phyloP scores from a whole-genome alignment of 2,329 filamentous ascomycete genomes.

The Parascedosporium putredinis region DNA sequence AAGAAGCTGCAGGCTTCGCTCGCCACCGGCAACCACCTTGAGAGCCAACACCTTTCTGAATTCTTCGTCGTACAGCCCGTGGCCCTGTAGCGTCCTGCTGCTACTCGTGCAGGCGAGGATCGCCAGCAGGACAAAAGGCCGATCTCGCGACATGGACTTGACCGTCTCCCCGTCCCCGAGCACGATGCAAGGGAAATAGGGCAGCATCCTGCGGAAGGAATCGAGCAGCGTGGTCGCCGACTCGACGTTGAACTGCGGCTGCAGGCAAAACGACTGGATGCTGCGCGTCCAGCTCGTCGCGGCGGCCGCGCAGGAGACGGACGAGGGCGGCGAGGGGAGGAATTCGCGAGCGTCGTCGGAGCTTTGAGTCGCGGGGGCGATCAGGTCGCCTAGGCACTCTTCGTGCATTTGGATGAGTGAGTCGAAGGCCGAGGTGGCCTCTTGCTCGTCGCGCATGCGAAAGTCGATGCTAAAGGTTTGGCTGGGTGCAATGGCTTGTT shows the following conservation, averaged over 20 bases:
- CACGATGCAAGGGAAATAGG: constrained; percentile 32
- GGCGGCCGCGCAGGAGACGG: constrained; percentile 18
- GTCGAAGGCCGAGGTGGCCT: constrained; percentile 29
- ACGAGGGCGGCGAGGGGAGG: constrained; percentile 14
- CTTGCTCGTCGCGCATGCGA: constrained; percentile 29
- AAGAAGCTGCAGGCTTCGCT: constrained; percentile 45
- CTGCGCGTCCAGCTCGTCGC: constrained; percentile 20
- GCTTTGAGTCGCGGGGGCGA: constrained; percentile 20
- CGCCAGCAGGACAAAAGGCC: constrained; percentile 44
- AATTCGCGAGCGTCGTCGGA: constrained; percentile 10
- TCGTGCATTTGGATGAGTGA: constrained; percentile 32
- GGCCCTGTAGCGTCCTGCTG: constrained; percentile 36
- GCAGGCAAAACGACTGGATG: constrained; percentile 30
- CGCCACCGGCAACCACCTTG: constrained; percentile 45
- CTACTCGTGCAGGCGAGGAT: constrained; percentile 35
- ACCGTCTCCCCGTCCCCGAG: constrained; percentile 31
- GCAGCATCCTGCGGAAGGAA: constrained; percentile 32
- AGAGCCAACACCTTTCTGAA: constrained; percentile 45
- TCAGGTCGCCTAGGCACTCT: constrained; percentile 28
- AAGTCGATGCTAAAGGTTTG: constrained; percentile 42
- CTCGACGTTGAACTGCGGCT: constrained; percentile 44
- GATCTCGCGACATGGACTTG: constrained; percentile 29
- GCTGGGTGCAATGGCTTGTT: constrained; percentile 12
- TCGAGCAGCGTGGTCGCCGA: constrained; percentile 36
- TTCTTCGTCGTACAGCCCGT: constrained; percentile 45